A percentile compares a stretch with the other conserved stretches of the same genome.
These are phyloP conservation scores for Phycomyces nitens DNA, from an alignment of 192 early-diverging fungal species.

Conservation along the genomic window DNA sequence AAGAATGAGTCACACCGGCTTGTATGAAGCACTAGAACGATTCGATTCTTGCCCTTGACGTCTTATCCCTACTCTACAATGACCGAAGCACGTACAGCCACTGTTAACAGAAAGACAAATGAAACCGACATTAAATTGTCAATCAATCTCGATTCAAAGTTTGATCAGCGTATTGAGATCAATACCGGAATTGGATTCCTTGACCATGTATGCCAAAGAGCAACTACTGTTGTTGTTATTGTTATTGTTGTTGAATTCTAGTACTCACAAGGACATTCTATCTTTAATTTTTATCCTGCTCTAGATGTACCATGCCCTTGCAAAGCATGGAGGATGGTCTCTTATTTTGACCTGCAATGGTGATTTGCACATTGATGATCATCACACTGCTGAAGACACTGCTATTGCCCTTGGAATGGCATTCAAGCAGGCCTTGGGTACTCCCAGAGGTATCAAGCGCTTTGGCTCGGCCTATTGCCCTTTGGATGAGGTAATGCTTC, in stretches of 20 bases:
- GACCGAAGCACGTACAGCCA: conserved; percentile 33
- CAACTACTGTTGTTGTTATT: conserved; percentile 4
- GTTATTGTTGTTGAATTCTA: not conserved
- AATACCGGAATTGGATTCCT: conserved; percentile 96
- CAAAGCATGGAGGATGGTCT: conserved; percentile 93
- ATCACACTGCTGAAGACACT: conserved; percentile 96
- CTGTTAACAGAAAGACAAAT: conserved; percentile 81
- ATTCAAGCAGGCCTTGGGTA: conserved; percentile 89
- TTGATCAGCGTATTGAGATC: conserved; percentile 74
- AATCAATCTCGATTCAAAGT: conserved; percentile 57
- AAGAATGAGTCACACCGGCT: conserved; percentile 2
- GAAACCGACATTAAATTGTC: conserved; percentile 87
- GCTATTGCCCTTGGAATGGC: conserved; percentile 92
- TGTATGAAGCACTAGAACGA: not conserved
- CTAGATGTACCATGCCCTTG: conserved; percentile 96
- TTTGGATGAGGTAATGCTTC: conserved; percentile 74
- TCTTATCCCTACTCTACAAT: not conserved
- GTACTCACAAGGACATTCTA: too few species aligned
- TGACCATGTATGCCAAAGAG: conserved; percentile 73
- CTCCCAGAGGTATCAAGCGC: conserved; percentile 83
- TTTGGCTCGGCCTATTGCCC: conserved; percentile 95
- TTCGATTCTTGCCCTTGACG: not conserved
- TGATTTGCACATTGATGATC: conserved; percentile 97
- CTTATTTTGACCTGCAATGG: conserved; percentile 81
- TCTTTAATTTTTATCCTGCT: too few species aligned